phyloP scores from a whole-genome alignment of 108 stramenopile species.

The Cafeteria roenbergensis region DNA sequence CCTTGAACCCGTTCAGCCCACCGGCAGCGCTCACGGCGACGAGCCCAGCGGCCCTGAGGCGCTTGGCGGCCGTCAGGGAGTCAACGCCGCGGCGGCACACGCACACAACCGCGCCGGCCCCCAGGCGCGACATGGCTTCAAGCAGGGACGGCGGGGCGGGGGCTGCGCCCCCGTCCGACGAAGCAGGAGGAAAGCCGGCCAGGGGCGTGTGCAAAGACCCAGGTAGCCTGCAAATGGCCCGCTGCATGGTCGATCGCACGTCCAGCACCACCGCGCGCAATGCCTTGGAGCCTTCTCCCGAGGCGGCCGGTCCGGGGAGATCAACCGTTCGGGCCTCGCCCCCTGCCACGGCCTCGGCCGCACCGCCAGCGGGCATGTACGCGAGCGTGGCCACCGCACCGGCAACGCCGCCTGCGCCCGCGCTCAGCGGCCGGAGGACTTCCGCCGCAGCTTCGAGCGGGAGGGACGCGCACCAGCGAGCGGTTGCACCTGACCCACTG shows the following conservation, averaged over 20 bases:
- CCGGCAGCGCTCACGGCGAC: not conserved
- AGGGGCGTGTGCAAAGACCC: not conserved
- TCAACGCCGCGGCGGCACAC: conserved; percentile 1
- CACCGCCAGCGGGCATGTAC: not conserved
- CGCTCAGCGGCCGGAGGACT: no score
- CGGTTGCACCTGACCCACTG: no score
- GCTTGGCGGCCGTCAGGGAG: not conserved
- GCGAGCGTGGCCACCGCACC: no score
- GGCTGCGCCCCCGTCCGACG: not conserved
- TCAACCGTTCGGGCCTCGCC: not conserved
- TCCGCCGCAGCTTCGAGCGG: no score
- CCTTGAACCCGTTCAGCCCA: not conserved
- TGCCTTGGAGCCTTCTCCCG: not conserved
- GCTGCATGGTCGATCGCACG: not conserved
- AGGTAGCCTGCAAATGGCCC: not conserved
- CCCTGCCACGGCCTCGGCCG: no score
- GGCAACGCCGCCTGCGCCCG: not conserved
- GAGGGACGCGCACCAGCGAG: no score
- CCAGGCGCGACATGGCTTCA: not conserved
- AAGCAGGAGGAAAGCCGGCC: not conserved
- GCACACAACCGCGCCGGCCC: not conserved
- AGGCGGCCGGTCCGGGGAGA: not conserved
- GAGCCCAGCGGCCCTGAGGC: not conserved
- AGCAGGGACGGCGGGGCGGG: not conserved
- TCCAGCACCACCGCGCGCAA: not conserved